Base-by-base conservation (phyloP, 2,329 filamentous ascomycete species). In the Calonectria naviculata region DNA sequence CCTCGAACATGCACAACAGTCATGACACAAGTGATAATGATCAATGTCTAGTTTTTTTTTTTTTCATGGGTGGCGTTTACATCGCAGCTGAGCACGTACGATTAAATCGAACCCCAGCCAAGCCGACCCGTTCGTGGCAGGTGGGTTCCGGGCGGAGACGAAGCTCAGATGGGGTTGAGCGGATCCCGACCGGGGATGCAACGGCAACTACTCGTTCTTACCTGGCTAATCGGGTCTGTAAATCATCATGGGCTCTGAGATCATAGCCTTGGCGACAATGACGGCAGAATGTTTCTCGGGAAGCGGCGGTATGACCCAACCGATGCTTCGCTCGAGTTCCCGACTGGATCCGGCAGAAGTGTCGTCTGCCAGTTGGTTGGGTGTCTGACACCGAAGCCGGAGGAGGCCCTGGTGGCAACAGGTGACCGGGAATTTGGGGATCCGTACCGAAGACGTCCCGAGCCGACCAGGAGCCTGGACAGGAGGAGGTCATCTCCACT, bases 391-490 rank as follows among this genome's bases (percentile, higher is more conserved):
- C 72, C 72, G 70, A 73, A 73, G 67, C 70, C 67, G 72, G 72
- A 73, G 70, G 49, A 63, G 10, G 29, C 31, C 44, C 26, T 52
- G 52, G 66, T 70, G 72, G 64, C 60, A 73, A 72, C 67, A 68
- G 70, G 72, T 66, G 70, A 72, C 61, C 70, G 44, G 70, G 64
- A 68, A 66, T 34, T 41, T 54, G 67, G 36, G 31, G n/a, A 71
- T 72, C 72, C 72, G 70, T 64, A 26, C 70, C 72, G 72, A 72
- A 68, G 71, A 70, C 72, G 70, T 64, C 38, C 70, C 72, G 72
- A 72, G 47, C 60, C 60, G 67, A 68, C 58, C n/a, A 70, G 63
- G 65, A 38, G 49, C 41, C 54, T 67, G 42, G 49, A 42, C 41
- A 24, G 38, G 31, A 47, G 38, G 69, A 68, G 41, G 65, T 12